phyloP scores from a whole-genome alignment of 176 grass and related monocot genomes.

The Alloteropsis semialata region DNA sequence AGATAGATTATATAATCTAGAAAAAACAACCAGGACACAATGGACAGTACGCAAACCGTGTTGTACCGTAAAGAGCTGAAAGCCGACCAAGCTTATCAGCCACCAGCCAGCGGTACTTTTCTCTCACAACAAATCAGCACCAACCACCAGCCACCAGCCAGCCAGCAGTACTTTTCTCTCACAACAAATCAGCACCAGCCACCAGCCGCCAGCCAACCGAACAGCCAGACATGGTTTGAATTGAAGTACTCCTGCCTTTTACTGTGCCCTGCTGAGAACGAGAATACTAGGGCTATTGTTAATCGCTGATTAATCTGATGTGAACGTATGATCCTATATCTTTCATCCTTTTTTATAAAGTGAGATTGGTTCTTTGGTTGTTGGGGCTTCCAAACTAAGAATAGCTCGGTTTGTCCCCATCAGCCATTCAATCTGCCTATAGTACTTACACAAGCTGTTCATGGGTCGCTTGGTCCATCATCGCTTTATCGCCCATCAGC shows the following conservation, averaged over 20 bases:
- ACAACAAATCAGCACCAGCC: no score
- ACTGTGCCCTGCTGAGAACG: not conserved
- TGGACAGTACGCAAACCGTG: no score
- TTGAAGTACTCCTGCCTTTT: not conserved
- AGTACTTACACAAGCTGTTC: not conserved
- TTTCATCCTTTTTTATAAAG: not conserved
- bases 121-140: no score
- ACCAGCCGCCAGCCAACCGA: no score
- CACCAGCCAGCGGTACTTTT: no score
- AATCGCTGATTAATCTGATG: not conserved
- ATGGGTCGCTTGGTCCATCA: not conserved
- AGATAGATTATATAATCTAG: no score
- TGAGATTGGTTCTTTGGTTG: not conserved
- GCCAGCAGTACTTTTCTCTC: no score
- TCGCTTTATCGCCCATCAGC: not conserved
- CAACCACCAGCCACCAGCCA: no score
- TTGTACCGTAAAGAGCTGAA: no score
- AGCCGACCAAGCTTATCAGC: no score
- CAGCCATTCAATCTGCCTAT: not conserved
- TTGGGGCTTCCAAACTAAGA: not conserved
- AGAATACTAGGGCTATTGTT: not conserved
- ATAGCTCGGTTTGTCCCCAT: not conserved
- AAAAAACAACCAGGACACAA: no score
- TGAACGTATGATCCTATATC: not conserved
- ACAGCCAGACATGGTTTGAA: no score